Evolutionary conservation across 352 stramenopile genomes (phyloP), one percentile per base, ranked within the genome.

Genomic region (Plasmopara viticola): DNA sequence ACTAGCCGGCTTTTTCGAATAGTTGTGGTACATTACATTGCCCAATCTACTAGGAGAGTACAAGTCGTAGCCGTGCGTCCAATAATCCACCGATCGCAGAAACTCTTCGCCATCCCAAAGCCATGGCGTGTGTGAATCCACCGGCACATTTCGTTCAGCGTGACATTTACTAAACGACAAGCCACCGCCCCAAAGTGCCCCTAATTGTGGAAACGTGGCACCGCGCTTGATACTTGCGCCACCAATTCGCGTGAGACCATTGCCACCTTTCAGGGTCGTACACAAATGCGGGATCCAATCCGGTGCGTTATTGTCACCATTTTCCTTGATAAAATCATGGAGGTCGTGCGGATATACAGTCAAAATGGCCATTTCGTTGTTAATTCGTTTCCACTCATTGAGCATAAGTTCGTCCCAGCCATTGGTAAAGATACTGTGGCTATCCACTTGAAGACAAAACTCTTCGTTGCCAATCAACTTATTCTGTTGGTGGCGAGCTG

Each of bases 361-460:
- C 31, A 92, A 58, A 40, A 92, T 64, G 4, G 78, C 81, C 81
- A 90, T 92, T 38, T 92, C 81, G 52, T 92, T 92, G 42, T 66
- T 64, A 33, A 86, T 61, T 0, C 68, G 64, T 44, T 45, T 73
- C 81, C 81, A 92, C 29, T 92, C 78, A 33, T 65, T 55, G 1
- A 88, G n/a, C 2, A 92, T 47, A 48, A 83, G 65, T 14, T 74
- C 52, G 40, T 92, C 81, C 81, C 81, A 92, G 5, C 62, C 54
- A 57, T 86, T 88, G n/a, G 81, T 89, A 47, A 92, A 92, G 50
- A 92, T 86, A 25, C 70, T 87, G 59, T 92, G 81, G 1, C 74
- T 74, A 31, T 92, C 81, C 40, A 92, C 62, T 61, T 90, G 78
- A 9, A 92, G 71, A 60, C 81, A 92, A 50, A 92, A 92, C 48